Evolutionary conservation across 192 early-diverging fungal genomes (phyloP).

Genomic region (Spinellus fusiger): DNA sequence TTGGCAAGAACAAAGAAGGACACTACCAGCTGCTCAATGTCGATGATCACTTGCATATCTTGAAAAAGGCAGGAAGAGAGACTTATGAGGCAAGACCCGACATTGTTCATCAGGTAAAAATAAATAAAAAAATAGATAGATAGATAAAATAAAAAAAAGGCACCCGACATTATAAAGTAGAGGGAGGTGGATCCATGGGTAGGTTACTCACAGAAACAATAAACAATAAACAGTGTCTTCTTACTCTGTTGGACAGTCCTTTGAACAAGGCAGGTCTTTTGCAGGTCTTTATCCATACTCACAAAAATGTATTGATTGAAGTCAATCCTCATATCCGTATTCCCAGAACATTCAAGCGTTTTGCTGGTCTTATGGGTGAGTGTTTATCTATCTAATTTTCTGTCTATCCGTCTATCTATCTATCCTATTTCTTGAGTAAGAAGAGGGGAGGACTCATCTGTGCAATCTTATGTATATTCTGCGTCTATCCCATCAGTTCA

Average conservation of each 20-base stretch:
- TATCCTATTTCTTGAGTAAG: too few species aligned
- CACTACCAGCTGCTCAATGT: conserved; percentile 90
- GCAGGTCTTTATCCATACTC: conserved; percentile 96
- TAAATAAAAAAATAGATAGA: not conserved
- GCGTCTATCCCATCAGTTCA: too few species aligned
- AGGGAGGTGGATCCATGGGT: too few species aligned
- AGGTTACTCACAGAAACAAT: too few species aligned
- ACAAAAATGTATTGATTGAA: conserved; percentile 93
- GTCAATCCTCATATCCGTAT: conserved; percentile 97
- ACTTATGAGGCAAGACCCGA: conserved; percentile 83
- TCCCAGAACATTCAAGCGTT: conserved; percentile 99
- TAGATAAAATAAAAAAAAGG: not conserved
- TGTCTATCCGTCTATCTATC: too few species aligned
- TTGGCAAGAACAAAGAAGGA: conserved; percentile 69
- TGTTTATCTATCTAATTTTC: conserved; percentile 47
- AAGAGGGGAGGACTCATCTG: too few species aligned
- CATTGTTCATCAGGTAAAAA: conserved; percentile 86
- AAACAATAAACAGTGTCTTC: conserved; percentile 80
- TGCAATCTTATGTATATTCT: too few species aligned
- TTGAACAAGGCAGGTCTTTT: conserved; percentile 98
- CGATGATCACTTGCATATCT: conserved; percentile 88
- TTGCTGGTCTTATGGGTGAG: conserved; percentile 97
- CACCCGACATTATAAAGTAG: too few species aligned
- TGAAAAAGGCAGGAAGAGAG: conserved; percentile 80
- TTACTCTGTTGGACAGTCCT: conserved; percentile 94